Evolutionary conservation across 1,284 basidiomycete species (phyloP).

Genomic region (Ustilago xerochloae): DNA sequence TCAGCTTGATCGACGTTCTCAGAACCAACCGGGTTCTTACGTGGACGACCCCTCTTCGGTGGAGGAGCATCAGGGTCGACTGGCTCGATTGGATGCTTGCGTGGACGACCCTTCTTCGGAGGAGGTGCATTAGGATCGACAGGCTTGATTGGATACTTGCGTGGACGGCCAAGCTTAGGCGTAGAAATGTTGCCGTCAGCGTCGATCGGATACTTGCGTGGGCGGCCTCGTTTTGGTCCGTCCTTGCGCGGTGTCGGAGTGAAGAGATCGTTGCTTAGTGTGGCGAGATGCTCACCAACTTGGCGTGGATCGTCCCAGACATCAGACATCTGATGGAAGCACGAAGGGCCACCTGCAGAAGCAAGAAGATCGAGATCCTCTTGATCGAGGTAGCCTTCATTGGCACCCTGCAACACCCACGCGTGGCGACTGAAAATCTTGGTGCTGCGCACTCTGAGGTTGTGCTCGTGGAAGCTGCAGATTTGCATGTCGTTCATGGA

Average conservation of each 20-base stretch:
- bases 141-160: slow-evolving; percentile 12
- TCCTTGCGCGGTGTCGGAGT: slow-evolving; percentile 14
- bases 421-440: slow-evolving; percentile 43
- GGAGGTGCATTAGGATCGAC: not conserved
- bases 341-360: slow-evolving; percentile 27
- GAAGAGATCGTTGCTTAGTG: slow-evolving; percentile 17
- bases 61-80: not conserved
- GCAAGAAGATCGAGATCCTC: slow-evolving; percentile 23
- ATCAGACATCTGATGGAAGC: slow-evolving; percentile 14
- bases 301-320: slow-evolving; percentile 18
- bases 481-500: slow-evolving; percentile 33
- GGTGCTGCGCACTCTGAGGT: slow-evolving; percentile 32
- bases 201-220: slow-evolving; percentile 14
- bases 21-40: not conserved
- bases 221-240: slow-evolving; percentile 8
- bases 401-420: slow-evolving; percentile 45
- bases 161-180: slow-evolving; percentile 18
- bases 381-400: slow-evolving; percentile 35
- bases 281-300: not conserved
- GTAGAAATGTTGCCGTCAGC: slow-evolving; percentile 6
- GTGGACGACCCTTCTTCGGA: slow-evolving; percentile 15
- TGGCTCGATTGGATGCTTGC: slow-evolving; percentile 10
- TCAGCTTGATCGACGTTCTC: not conserved
- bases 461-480: slow-evolving; percentile 41
- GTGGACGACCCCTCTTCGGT: not conserved